Evolutionary conservation across 139 green algal genomes (phyloP), one percentile per base, ranked within the genome.

Genomic region (Chlamydomonas schloesseri): DNA sequence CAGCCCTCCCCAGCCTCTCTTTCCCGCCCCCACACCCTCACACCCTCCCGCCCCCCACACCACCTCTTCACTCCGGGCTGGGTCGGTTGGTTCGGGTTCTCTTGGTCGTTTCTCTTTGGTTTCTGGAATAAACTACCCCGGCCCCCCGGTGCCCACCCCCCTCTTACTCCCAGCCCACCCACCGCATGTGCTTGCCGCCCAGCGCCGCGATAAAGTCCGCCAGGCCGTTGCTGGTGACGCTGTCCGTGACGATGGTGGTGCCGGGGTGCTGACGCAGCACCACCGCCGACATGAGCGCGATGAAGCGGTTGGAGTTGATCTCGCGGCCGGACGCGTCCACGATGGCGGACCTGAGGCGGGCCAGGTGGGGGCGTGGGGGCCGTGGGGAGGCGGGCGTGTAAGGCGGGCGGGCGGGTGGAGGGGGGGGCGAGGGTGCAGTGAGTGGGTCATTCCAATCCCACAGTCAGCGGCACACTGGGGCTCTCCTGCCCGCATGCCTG

Each of bases 261-360:
- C 97, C 96, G 0, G 97, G 97, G 83, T 98, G 89, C 68, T 98
- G 94, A 47, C 94, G 84, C 73, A 99, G 91, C 31, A 94, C 91
- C 67, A 98, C 96, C 42, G 94, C 91, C 17, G 93, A 55, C 93
- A 98, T 96, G 33, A 98, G 90, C 2, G 96, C 97, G 46, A 99
- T 99, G 87, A 98, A 97, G 67, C 94, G 90, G 92, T 99, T 99
- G 84, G 92, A 94, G 91, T 99, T 99, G 91, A 99, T 97, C 81
- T 94, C 91, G 9, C 88, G 87, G 23, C 97, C 97, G 23, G 88
- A 62, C 0, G 69, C 62, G 50, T 97, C 95, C 57, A 99, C 95
- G 37, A 98, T 94, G 18, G 93, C 95, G 17, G 86, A 94, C 62
- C 87, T 91, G 87, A 4, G n/a, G n/a, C 23, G 42, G 68, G 31